phyloP scores from a whole-genome alignment of 1,139 yeast genomes.

The Debaryomyces robertsiae region DNA sequence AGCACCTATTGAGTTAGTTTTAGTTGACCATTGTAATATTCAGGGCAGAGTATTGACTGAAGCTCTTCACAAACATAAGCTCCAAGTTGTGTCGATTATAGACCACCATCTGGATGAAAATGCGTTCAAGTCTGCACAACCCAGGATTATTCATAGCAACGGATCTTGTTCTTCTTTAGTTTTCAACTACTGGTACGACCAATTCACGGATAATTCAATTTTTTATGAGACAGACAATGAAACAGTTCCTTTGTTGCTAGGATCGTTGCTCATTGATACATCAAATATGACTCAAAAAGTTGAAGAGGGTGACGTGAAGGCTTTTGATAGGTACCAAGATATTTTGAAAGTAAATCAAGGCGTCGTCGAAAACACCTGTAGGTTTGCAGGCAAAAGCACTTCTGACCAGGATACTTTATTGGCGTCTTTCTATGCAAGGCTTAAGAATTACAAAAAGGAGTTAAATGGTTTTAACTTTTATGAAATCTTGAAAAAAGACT shows the following conservation, averaged over 20 bases:
- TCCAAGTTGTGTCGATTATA: slow-evolving; percentile 59
- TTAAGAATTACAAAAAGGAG: slow-evolving; percentile 63
- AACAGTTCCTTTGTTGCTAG: slow-evolving; percentile 54
- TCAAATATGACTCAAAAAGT: slow-evolving; percentile 60
- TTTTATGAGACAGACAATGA: slow-evolving; percentile 28
- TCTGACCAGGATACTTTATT: slow-evolving; percentile 9
- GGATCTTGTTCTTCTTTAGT: slow-evolving; percentile 86
- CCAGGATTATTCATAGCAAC: slow-evolving; percentile 59
- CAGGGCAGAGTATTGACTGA: slow-evolving; percentile 49
- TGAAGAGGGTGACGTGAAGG: slow-evolving; percentile 55
- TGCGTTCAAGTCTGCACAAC: slow-evolving; percentile 47
- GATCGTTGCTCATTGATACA: slow-evolving; percentile 78
- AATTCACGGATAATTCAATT: slow-evolving; percentile 22
- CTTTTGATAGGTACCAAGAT: slow-evolving; percentile 38
- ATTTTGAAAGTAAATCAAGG: slow-evolving; percentile 9
- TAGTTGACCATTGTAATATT: slow-evolving; percentile 83
- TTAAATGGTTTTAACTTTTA: slow-evolving; percentile 56
- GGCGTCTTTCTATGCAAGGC: slow-evolving; percentile 33
- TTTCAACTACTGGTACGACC: slow-evolving; percentile 57
- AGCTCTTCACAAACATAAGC: slow-evolving; percentile 23
- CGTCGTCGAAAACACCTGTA: background rate
- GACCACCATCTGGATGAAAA: slow-evolving; percentile 88
- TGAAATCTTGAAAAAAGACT: slow-evolving; percentile 79
- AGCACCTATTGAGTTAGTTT: slow-evolving; percentile 41
- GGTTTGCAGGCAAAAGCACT: background rate